Evolutionary conservation across 345 rosid genomes (phyloP).

Genomic region (Eucalyptus sideroxylon): DNA sequence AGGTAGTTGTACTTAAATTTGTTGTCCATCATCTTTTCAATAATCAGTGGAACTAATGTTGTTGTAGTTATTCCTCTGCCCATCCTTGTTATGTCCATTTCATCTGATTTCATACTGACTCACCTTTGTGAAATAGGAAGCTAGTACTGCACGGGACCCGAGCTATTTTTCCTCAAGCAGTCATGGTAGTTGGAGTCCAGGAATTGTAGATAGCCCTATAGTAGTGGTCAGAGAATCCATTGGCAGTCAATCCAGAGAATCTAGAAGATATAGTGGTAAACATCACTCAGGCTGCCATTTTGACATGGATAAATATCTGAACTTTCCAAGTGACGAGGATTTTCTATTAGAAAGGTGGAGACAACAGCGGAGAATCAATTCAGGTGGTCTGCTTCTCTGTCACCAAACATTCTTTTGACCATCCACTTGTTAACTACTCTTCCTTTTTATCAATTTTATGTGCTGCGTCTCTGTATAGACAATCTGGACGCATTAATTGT

Average conservation of each 20-base stretch:
- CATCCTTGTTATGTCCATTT: not conserved
- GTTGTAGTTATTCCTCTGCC: not conserved
- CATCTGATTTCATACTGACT: not conserved
- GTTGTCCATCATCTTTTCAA: not conserved
- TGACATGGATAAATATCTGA: constrained; percentile 58
- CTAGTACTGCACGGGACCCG: constrained; percentile 16
- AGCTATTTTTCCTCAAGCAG: constrained; percentile 45
- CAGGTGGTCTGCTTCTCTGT: constrained; percentile 60
- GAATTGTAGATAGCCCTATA: constrained; percentile 5
- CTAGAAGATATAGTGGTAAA: not conserved
- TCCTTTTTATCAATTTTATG: not conserved
- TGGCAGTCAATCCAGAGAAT: constrained; percentile 4
- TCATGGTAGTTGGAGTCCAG: constrained; percentile 80
- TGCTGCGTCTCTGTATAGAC: not conserved
- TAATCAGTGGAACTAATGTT: not conserved
- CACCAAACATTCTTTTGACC: constrained; percentile 24
- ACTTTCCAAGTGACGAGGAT: constrained; percentile 33
- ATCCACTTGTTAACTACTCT: not conserved
- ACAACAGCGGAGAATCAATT: constrained; percentile 51
- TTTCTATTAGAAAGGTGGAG: constrained; percentile 52
- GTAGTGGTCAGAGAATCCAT: constrained; percentile 6
- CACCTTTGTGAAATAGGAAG: constrained; percentile 17
- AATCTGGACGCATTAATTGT: not conserved
- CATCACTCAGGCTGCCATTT: not conserved
- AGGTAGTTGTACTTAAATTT: not conserved